A percentile compares a stretch with the other conserved stretches of the same genome.
phyloP scores from a whole-genome alignment of 352 stramenopile species.

The Pythium angustatum region DNA sequence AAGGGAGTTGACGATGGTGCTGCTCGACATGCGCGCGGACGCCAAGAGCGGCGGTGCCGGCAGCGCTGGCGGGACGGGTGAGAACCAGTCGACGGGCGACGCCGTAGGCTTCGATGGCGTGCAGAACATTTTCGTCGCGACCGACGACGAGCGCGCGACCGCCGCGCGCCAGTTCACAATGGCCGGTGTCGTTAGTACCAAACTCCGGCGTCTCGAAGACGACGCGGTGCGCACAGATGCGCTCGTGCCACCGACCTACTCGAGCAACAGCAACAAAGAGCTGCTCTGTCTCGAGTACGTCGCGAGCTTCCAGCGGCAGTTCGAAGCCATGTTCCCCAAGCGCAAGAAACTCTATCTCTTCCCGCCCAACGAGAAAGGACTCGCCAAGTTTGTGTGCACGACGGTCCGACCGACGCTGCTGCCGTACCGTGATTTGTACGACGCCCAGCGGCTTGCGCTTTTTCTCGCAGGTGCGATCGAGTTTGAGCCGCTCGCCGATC shows the following conservation, averaged over 20 bases:
- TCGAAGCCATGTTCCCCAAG: constrained; percentile 84
- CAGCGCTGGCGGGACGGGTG: too few species aligned
- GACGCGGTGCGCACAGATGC: constrained; percentile 35
- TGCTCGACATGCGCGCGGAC: constrained; percentile 55
- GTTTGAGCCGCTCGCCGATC: constrained; percentile 93
- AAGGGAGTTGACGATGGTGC: constrained; percentile 24
- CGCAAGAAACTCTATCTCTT: constrained; percentile 84
- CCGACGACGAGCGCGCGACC: constrained; percentile 58
- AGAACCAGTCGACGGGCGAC: constrained; percentile 24
- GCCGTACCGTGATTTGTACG: constrained; percentile 91
- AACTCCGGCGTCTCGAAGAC: constrained; percentile 75
- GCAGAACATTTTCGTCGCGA: constrained; percentile 53
- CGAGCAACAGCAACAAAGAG: constrained; percentile 86
- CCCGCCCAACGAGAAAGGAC: constrained; percentile 90
- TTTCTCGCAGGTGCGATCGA: constrained; percentile 92
- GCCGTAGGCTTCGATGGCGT: constrained; percentile 40
- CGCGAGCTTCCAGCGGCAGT: constrained; percentile 88
- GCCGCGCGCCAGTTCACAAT: constrained; percentile 72
- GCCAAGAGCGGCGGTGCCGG: constrained; percentile 39
- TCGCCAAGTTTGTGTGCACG: constrained; percentile 95
- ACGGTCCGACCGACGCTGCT: constrained; percentile 92
- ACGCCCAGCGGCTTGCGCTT: constrained; percentile 75
- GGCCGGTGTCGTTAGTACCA: constrained; percentile 76
- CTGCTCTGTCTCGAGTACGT: constrained; percentile 94
- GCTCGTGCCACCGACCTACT: constrained; percentile 34